Evolutionary conservation across 257 asterid genomes (phyloP).

Genomic region (Solanum stenotomum): DNA sequence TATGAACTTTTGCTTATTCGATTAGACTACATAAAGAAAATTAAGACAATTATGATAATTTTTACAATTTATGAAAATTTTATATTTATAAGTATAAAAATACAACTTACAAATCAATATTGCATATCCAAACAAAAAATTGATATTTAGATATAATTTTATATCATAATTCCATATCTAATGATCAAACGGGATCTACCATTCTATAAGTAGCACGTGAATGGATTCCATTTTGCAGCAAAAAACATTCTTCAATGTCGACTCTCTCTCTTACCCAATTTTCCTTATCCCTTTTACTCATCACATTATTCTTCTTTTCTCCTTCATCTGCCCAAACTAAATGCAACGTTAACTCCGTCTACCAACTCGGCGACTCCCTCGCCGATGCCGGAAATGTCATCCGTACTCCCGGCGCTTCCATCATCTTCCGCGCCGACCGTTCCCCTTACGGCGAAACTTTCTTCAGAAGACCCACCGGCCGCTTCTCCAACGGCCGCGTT

Average conservation of each 20-base stretch:
- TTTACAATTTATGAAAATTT: no score
- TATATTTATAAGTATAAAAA: no score
- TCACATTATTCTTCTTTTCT: neutral
- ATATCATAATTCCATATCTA: no score
- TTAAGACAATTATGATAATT: no score
- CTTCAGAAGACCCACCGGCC: slow-evolving; percentile 1
- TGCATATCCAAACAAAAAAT: accelerated
- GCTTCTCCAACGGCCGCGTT: slow-evolving; percentile 3
- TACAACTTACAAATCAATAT: no score
- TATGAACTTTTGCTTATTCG: no score
- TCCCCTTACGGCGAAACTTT: neutral
- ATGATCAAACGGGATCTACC: accelerated
- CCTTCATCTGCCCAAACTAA: neutral
- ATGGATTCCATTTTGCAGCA: no score
- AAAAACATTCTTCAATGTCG: neutral
- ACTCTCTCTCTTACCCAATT: neutral
- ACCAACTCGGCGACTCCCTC: slow-evolving; percentile 4
- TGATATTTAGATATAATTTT: accelerated
- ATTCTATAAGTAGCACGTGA: neutral
- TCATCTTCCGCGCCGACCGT: neutral
- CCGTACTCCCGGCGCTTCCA: neutral
- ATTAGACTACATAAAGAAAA: no score
- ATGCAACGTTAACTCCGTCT: neutral
- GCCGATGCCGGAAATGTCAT: slow-evolving; percentile 3
- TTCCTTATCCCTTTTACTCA: neutral